A percentile compares a stretch with the other conserved stretches of the same genome.
These are phyloP conservation scores for Malus hybrid DNA, from an alignment of 331 rosid genomes.

Conservation along the genomic window DNA sequence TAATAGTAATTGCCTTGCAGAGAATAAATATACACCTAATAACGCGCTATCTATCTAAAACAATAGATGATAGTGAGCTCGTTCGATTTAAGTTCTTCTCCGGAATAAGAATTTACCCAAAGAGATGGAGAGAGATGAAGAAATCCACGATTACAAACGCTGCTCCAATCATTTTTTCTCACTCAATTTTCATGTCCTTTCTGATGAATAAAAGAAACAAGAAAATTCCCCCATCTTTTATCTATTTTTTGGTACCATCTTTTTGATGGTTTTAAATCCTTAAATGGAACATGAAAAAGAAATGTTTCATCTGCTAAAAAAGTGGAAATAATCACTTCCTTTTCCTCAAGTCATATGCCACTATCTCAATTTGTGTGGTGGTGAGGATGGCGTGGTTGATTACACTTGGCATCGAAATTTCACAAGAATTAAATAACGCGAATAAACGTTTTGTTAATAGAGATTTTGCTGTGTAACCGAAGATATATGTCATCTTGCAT, in stretches of 20 bases:
- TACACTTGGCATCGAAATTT: background rate
- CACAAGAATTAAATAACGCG: no score
- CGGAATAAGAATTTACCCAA: no score
- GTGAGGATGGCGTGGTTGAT: background rate
- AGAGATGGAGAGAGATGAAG: background rate
- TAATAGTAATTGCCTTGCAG: no score
- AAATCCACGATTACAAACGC: background rate
- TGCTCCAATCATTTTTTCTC: slow-evolving; percentile 41
- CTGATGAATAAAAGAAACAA: slow-evolving; percentile 8
- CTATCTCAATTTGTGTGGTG: background rate
- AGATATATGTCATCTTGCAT: background rate
- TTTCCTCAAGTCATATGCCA: background rate
- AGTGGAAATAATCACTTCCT: background rate
- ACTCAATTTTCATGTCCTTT: slow-evolving; percentile 14
- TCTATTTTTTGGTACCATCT: slow-evolving; percentile 10
- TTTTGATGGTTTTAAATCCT: slow-evolving; percentile 22
- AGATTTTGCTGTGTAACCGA: no score
- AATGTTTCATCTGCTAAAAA: background rate
- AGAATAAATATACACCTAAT: no score
- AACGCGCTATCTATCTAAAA: no score
- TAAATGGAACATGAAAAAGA: slow-evolving; percentile 4
- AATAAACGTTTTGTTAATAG: no score
- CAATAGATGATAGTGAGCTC: no score
- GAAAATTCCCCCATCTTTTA: background rate
- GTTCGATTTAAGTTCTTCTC: no score